Evolutionary conservation across 495 filamentous ascomycete species (phyloP).

Genomic region (Mycothermus thermophilus): DNA sequence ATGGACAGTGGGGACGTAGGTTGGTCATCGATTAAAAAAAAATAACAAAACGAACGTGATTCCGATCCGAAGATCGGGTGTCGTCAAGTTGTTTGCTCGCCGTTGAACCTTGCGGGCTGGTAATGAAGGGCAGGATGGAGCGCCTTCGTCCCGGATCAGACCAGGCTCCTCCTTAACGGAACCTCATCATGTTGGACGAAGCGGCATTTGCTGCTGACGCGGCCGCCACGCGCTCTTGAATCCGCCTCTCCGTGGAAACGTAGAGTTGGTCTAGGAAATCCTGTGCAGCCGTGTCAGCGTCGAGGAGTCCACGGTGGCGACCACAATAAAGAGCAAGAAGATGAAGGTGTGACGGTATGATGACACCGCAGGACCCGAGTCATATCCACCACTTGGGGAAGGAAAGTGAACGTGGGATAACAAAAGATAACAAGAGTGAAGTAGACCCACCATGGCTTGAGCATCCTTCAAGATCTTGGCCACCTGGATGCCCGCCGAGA

Average conservation of each 20-base stretch:
- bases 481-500: constrained; percentile 75
- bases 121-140: neutral
- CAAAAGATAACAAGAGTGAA: neutral
- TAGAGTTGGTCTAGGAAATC: constrained; percentile 59
- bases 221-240: constrained; percentile 46
- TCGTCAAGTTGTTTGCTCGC: no score
- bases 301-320: neutral
- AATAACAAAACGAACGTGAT: constrained; percentile 3
- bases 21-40: no score
- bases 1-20: no score
- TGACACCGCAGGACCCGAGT: no score
- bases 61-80: no score
- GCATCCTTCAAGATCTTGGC: constrained; percentile 76
- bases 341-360: no score
- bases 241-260: constrained; percentile 55
- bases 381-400: no score
- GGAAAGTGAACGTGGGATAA: neutral
- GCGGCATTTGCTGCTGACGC: no score
- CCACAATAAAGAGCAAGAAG: no score
- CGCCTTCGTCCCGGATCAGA: neutral
- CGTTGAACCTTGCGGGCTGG: neutral
- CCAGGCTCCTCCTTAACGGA: constrained; percentile 19
- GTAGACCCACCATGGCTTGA: constrained; percentile 43
- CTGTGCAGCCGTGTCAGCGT: neutral
- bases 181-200: constrained; percentile 26